Conservation (phyloP, 1,139 yeast genomes). For the Sugiyamaella xylanicola region DNA sequence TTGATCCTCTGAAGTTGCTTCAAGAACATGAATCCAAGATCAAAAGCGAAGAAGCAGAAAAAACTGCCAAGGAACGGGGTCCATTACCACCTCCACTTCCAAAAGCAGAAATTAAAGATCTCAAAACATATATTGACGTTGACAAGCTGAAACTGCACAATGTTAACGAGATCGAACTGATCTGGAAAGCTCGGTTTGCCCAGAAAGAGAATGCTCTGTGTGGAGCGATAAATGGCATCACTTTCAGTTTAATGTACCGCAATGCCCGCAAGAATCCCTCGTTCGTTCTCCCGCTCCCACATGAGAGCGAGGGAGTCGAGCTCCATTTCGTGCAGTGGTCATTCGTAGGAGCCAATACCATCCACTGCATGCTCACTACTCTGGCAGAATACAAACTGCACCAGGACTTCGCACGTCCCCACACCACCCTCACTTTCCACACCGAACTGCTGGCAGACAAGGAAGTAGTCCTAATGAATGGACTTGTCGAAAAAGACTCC, state of each 20-base stretch:
- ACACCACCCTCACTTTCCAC: slow-evolving; percentile 87
- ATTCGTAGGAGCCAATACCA: slow-evolving; percentile 79
- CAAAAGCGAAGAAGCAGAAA: slow-evolving; percentile 18
- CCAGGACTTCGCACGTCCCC: slow-evolving; percentile 91
- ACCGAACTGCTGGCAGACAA: slow-evolving; percentile 68
- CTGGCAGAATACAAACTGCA: slow-evolving; percentile 91
- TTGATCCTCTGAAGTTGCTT: slow-evolving; percentile 72
- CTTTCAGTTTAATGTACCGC: slow-evolving; percentile 61
- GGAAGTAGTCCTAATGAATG: slow-evolving; percentile 81
- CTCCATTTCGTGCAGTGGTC: slow-evolving; percentile 95
- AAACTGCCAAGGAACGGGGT: slow-evolving; percentile 11
- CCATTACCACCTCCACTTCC: slow-evolving; percentile 22
- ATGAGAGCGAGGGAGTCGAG: slow-evolving; percentile 59
- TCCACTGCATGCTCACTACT: slow-evolving; percentile 89
- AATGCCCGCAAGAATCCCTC: slow-evolving; percentile 76
- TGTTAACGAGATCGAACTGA: slow-evolving; percentile 66
- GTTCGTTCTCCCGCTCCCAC: slow-evolving; percentile 50
- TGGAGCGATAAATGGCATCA: slow-evolving; percentile 60
- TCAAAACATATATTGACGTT: slow-evolving; percentile 68
- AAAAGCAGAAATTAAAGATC: slow-evolving; percentile 59
- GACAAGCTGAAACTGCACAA: slow-evolving; percentile 60
- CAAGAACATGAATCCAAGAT: slow-evolving; percentile 49
- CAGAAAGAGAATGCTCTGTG: slow-evolving; percentile 60
- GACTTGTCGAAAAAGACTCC: slow-evolving; percentile 73
- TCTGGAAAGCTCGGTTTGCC: slow-evolving; percentile 90